Evolutionary conservation across 306 rosid species (phyloP).

Genomic region (cucumber (Cucumis sativus)): Cucumber_9930_V3 NC_026661.2:16678001-16678500

Average conservation of each 20-base stretch:
- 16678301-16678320: constrained; percentile 93
- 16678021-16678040: background rate
- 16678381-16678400: background rate
- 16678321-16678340: constrained; percentile 99
- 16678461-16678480: background rate
- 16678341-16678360: constrained; percentile 46
- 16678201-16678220: background rate
- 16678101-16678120: background rate
- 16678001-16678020: background rate
- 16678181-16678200: background rate
- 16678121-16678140: background rate
- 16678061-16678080: background rate
- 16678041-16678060: background rate
- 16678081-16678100: background rate
- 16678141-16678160: background rate
- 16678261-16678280: constrained; percentile 95
- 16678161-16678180: background rate
- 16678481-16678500: background rate
- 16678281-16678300: constrained; percentile 99
- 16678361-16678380: background rate
- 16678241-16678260: constrained; percentile 34
- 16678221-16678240: background rate
- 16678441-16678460: background rate
- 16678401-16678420: background rate
- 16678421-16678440: background rate